phyloP scores from a whole-genome alignment of 106 monocot genomes.

The Acanthochlamys bracteata region DNA sequence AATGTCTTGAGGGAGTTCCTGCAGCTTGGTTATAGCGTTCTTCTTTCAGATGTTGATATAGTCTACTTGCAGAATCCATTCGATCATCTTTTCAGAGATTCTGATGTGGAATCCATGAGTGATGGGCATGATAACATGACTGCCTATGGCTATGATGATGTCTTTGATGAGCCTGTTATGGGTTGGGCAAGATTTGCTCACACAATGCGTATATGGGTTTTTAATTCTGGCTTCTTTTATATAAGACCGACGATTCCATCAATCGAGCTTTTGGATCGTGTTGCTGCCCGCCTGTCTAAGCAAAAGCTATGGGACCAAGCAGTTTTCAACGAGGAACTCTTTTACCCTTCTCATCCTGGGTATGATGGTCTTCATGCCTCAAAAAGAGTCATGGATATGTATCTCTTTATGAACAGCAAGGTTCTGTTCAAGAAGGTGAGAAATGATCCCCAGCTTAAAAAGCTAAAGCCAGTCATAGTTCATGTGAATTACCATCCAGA shows the following conservation, averaged over 20 bases:
- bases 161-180: constrained; percentile 87
- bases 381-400: constrained; percentile 86
- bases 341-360: constrained; percentile 72
- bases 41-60: constrained; percentile 94
- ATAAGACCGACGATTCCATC: constrained; percentile 79
- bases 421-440: constrained; percentile 87
- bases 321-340: constrained; percentile 95
- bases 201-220: constrained; percentile 97
- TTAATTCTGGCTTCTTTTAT: constrained; percentile 94
- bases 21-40: constrained; percentile 88
- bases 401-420: constrained; percentile 98
- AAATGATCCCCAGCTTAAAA: constrained; percentile 38
- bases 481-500: constrained; percentile 81
- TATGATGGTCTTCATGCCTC: constrained; percentile 88
- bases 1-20: constrained; percentile 79
- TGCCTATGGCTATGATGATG: constrained; percentile 85
- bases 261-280: constrained; percentile 92
- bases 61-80: constrained; percentile 88
- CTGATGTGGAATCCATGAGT: constrained; percentile 96
- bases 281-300: constrained; percentile 42
- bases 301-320: constrained; percentile 82
- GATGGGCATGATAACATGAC: constrained; percentile 82
- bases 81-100: constrained; percentile 76
- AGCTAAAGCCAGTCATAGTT: constrained; percentile 62
- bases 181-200: constrained; percentile 93